Percentiles rank a stretch among this genome's conserved stretches.
These are phyloP conservation scores for Fusarium penzigii DNA, from an alignment of 2,329 filamentous ascomycete species.

Conservation along the genomic window DNA sequence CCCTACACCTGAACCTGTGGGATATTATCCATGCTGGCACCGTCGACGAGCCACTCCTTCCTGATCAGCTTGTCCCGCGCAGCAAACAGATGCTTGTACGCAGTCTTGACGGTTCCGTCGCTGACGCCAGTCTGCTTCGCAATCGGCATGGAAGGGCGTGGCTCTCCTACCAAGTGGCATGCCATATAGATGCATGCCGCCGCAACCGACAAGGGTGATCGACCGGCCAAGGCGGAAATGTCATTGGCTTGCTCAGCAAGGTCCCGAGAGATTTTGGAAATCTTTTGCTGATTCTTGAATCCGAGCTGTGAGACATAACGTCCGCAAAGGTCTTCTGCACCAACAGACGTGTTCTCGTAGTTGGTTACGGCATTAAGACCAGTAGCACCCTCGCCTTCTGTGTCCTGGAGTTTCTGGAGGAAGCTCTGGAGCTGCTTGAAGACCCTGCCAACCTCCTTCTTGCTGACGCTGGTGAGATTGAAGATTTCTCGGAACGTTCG, in stretches of 20 bases:
- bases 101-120: conserved; percentile 94
- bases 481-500: conserved; percentile 95
- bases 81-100: conserved; percentile 84
- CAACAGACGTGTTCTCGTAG: conserved; percentile 77
- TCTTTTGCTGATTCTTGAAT: conserved; percentile 68
- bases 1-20: conserved; percentile 48
- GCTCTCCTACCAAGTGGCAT: conserved; percentile 79
- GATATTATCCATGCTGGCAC: conserved; percentile 71
- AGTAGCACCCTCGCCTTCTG: conserved; percentile 46
- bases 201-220: conserved; percentile 90
- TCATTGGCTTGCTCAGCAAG: conserved; percentile 77
- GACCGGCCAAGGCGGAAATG: conserved; percentile 81
- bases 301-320: conserved; percentile 87
- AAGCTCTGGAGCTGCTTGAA: conserved; percentile 94
- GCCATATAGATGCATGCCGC: conserved; percentile 98
- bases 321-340: conserved; percentile 79
- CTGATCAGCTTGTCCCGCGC: conserved; percentile 75
- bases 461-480: conserved; percentile 87
- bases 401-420: conserved; percentile 71
- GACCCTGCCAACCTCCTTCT: conserved; percentile 95
- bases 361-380: conserved; percentile 61
- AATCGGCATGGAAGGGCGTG: conserved; percentile 83
- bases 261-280: conserved; percentile 77
- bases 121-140: conserved; percentile 83
- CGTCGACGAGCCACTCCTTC: conserved; percentile 71